A percentile compares a stretch with the other conserved stretches of the same genome.
Evolutionary conservation across 2,329 filamentous ascomycete genomes (phyloP).

Genomic region (Dryadomyces quercivorus): DNA sequence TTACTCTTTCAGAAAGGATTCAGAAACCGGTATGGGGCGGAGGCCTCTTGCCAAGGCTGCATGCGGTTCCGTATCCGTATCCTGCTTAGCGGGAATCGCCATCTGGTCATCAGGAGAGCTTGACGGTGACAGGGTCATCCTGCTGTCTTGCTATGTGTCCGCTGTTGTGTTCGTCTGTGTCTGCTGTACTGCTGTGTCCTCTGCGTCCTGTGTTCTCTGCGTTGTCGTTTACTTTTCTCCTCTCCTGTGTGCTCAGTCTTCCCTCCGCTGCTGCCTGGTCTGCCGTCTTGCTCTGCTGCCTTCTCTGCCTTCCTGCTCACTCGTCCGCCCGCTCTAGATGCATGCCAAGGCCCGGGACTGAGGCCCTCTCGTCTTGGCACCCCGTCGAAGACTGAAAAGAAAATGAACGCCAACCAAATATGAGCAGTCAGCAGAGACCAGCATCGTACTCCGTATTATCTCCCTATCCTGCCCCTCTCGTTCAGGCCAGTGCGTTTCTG

Average conservation of each 20-base stretch:
- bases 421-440: neutral
- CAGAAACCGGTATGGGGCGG: neutral
- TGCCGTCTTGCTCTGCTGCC: neutral
- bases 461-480: neutral
- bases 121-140: too few species aligned
- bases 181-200: neutral
- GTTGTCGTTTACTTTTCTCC: too few species aligned
- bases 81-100: neutral
- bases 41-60: constrained; percentile 5
- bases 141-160: too few species aligned
- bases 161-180: neutral
- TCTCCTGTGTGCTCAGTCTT: too few species aligned
- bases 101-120: neutral
- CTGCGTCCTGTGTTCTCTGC: neutral
- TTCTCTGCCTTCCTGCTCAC: neutral
- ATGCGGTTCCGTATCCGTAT: neutral
- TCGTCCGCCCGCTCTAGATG: neutral
- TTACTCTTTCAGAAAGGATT: neutral
- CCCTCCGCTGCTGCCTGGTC: neutral
- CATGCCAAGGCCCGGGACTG: neutral
- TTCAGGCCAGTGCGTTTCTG: neutral
- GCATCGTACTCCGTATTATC: neutral
- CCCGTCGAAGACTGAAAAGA: neutral
- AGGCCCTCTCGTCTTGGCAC: neutral
- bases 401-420: neutral